These are phyloP conservation scores for Bryoerythrophyllum caledonicum DNA, from an alignment of 225 moss, liverwort and hornwort species.

Conservation along the genomic window DNA sequence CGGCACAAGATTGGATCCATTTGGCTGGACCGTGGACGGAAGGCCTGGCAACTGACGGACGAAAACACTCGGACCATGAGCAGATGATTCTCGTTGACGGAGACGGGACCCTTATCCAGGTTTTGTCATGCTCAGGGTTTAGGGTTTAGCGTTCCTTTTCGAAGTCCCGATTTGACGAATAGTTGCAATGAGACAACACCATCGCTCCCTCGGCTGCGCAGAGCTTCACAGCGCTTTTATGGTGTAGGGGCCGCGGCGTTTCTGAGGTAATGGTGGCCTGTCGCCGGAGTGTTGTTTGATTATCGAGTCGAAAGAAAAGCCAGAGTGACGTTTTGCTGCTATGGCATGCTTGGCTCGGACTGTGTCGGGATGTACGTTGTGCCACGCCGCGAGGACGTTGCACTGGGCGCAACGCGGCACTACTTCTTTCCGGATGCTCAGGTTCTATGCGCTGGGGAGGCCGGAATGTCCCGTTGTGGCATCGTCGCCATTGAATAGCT, in stretches of 20 bases:
- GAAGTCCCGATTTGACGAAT: not conserved
- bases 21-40: too few species aligned
- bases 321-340: slow-evolving; percentile 1
- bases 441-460: slow-evolving; percentile 16
- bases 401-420: slow-evolving; percentile 32
- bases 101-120: too few species aligned
- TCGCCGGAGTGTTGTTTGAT: not conserved
- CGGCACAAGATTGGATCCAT: too few species aligned
- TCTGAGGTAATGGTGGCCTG: not conserved
- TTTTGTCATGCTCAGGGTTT: not conserved
- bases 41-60: too few species aligned
- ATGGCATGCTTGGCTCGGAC: slow-evolving; percentile 56
- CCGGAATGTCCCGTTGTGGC: not conserved
- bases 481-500: slow-evolving; percentile 19
- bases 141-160: not conserved
- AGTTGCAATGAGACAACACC: not conserved
- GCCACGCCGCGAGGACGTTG: slow-evolving; percentile 35
- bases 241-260: not conserved
- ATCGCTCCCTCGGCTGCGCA: too few species aligned
- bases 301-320: slow-evolving; percentile 1
- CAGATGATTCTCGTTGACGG: too few species aligned
- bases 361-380: slow-evolving; percentile 40
- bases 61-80: too few species aligned
- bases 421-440: slow-evolving; percentile 16
- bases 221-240: not conserved